Percentiles rank a stretch among this genome's conserved stretches.
phyloP scores from a whole-genome alignment of 345 rosid species.

The Rhizophora apiculata region DNA sequence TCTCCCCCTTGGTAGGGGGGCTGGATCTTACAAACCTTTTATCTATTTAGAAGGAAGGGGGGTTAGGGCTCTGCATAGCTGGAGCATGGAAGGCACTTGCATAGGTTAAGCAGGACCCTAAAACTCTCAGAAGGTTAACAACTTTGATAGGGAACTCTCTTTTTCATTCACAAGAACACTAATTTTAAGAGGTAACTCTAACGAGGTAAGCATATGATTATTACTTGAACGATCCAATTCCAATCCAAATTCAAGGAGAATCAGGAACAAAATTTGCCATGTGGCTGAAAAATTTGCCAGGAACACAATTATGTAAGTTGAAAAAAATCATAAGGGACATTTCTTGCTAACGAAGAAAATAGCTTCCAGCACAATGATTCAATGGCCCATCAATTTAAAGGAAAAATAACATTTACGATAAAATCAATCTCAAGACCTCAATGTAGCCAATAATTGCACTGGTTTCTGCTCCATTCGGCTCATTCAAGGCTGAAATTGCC shows the following conservation, averaged over 20 bases:
- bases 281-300: background rate
- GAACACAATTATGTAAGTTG: background rate
- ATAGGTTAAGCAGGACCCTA: background rate
- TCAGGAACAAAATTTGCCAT: conserved; percentile 1
- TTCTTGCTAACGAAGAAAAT: background rate
- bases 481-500: conserved; percentile 61
- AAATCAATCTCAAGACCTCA: conserved; percentile 40
- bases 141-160: background rate
- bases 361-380: background rate
- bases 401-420: background rate
- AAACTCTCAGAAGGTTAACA: background rate
- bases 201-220: background rate
- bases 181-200: background rate
- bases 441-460: conserved; percentile 59
- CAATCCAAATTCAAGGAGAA: background rate
- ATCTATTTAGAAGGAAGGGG: too few relatives aligned
- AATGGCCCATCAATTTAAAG: background rate
- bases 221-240: background rate
- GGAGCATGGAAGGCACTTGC: too few relatives aligned
- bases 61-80: too few relatives aligned
- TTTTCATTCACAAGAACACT: background rate
- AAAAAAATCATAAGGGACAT: background rate
- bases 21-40: too few relatives aligned
- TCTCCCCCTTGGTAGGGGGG: too few relatives aligned
- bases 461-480: conserved; percentile 59